Conservation (phyloP, 2,329 filamentous ascomycete genomes). For the Fusarium continuum region DNA sequence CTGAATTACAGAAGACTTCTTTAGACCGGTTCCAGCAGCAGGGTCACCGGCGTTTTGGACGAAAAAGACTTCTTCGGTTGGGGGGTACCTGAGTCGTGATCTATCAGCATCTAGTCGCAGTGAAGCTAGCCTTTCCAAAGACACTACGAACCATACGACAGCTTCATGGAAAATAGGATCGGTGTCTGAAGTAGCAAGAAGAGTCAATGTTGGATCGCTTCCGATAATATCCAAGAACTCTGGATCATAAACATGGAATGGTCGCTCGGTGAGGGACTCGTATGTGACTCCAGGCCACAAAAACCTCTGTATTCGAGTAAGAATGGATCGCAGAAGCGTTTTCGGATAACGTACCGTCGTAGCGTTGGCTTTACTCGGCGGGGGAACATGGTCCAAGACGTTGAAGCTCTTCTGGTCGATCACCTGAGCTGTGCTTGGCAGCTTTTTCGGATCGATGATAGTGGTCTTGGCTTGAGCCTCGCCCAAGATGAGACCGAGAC, state of each 20-base stretch:
- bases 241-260: conserved; percentile 54
- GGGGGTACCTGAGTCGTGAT: conserved; percentile 43
- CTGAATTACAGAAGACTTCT: conserved; percentile 60
- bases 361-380: conserved; percentile 25
- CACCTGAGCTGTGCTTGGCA: conserved; percentile 34
- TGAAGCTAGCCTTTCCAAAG: fast-evolving
- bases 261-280: conserved; percentile 32
- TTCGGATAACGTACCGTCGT: conserved; percentile 15
- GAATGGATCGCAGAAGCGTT: fast-evolving
- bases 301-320: conserved; percentile 8
- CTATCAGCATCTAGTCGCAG: not conserved
- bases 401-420: conserved; percentile 39
- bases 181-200: conserved; percentile 55
- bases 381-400: conserved; percentile 29
- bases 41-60: conserved; percentile 60
- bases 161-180: conserved; percentile 66
- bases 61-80: conserved; percentile 64
- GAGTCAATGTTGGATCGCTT: conserved; percentile 57
- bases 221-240: conserved; percentile 63
- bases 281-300: conserved; percentile 38
- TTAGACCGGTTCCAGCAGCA: conserved; percentile 59
- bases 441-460: not conserved
- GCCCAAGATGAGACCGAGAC: not conserved
- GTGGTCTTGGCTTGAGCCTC: not conserved
- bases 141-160: conserved; percentile 54